Conservation (phyloP, 208 protist genomes). For the Leishmania turanica region DNA sequence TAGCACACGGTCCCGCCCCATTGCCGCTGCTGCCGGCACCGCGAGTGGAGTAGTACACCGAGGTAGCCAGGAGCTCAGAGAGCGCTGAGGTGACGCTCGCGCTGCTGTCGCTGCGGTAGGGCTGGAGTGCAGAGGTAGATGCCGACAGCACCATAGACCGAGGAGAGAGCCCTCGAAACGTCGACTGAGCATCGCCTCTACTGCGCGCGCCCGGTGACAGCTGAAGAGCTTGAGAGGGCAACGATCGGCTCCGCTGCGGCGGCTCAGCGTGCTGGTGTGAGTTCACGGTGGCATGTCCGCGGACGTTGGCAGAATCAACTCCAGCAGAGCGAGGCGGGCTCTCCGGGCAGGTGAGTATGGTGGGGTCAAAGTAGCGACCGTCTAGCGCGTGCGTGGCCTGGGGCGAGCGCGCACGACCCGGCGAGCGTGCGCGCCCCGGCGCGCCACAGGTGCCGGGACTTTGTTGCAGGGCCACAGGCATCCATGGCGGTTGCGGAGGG, state of each 20-base stretch:
- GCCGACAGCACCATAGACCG: neutral
- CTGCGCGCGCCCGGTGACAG: neutral
- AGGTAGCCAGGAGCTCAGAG: neutral
- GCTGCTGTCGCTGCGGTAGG: neutral
- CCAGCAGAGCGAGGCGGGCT: neutral
- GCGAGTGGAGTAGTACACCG: neutral
- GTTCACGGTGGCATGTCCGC: neutral
- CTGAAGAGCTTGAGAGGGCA: neutral
- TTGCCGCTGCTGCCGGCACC: neutral
- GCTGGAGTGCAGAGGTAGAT: neutral
- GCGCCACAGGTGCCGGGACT: neutral
- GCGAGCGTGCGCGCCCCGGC: constrained; percentile 14
- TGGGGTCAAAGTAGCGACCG: constrained; percentile 34
- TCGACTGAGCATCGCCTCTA: neutral
- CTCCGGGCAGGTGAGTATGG: neutral
- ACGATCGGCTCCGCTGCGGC: neutral
- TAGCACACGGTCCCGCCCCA: neutral
- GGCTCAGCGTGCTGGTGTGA: neutral
- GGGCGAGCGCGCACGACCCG: constrained; percentile 30
- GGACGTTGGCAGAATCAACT: neutral
- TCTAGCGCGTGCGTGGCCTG: constrained; percentile 31
- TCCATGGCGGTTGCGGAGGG: neutral
- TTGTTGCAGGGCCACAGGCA: neutral
- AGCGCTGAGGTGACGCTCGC: neutral
- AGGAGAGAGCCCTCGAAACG: neutral